Evolutionary conservation across 2,329 filamentous ascomycete species (phyloP).

Genomic region (Monosporascus sp.): DNA sequence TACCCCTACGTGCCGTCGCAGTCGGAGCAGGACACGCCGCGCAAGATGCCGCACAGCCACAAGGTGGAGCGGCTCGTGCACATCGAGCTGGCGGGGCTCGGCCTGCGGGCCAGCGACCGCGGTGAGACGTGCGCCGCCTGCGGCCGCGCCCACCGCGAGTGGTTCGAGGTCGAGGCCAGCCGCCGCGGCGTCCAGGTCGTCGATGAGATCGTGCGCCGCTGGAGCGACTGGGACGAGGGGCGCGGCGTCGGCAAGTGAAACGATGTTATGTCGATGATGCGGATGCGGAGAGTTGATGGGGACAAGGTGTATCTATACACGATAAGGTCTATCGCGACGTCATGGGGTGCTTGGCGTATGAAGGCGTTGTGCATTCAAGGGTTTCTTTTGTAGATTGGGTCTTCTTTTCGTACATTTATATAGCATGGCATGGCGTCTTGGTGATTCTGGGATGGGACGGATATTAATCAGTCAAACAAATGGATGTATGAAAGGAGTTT

Average conservation of each 20-base stretch:
- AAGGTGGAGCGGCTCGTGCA: constrained; percentile 88
- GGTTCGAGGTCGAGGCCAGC: constrained; percentile 84
- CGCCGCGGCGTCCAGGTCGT: constrained; percentile 63
- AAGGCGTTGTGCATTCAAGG: not conserved
- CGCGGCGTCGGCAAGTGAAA: not conserved
- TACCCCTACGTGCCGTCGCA: constrained; percentile 68
- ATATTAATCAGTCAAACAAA: too few species aligned
- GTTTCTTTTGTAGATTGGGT: not conserved
- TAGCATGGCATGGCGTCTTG: not conserved
- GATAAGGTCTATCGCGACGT: not conserved
- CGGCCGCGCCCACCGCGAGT: constrained; percentile 83
- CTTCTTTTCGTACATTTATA: too few species aligned
- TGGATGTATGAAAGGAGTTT: too few species aligned
- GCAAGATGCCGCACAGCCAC: constrained; percentile 79
- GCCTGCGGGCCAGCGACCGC: constrained; percentile 46
- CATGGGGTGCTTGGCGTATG: not conserved
- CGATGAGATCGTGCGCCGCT: constrained; percentile 69
- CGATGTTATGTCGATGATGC: too few species aligned
- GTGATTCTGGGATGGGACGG: not conserved
- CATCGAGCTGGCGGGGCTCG: constrained; percentile 69
- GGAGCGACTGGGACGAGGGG: constrained; percentile 77
- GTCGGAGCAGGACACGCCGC: constrained; percentile 31
- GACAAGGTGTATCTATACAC: too few species aligned
- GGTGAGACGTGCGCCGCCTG: constrained; percentile 64
- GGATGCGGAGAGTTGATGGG: too few species aligned